These are phyloP conservation scores for Cytospora paraplurivora DNA, from an alignment of 2,329 filamentous ascomycete species.

Conservation along the genomic window DNA sequence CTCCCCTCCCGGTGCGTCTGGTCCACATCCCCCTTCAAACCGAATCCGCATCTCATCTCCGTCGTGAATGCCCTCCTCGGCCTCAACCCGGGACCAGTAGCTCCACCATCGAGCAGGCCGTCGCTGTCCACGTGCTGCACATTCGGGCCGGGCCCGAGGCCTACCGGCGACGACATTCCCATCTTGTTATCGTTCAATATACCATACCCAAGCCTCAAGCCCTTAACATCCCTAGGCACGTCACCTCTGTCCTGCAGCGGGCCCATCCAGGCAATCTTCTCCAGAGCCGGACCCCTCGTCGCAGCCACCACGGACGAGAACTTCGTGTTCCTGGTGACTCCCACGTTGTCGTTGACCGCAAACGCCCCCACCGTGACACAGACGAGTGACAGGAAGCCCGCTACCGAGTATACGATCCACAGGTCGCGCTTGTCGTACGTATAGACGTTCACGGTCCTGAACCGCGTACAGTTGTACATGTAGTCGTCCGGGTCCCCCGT, in stretches of 20 bases:
- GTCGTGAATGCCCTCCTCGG: slow-evolving; percentile 8
- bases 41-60: slow-evolving; percentile 34
- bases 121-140: slow-evolving; percentile 14
- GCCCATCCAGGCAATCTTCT: slow-evolving; percentile 37
- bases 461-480: slow-evolving; percentile 38
- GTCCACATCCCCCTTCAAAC: slow-evolving; percentile 32
- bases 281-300: slow-evolving; percentile 44
- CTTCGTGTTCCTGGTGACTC: slow-evolving; percentile 41
- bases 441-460: slow-evolving; percentile 39
- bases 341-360: slow-evolving; percentile 40
- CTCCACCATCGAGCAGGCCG: slow-evolving; percentile 8
- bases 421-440: slow-evolving; percentile 39
- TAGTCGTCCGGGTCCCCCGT: slow-evolving; percentile 20
- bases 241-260: slow-evolving; percentile 26
- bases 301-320: slow-evolving; percentile 47
- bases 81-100: slow-evolving; percentile 15
- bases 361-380: slow-evolving; percentile 40
- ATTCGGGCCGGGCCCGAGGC: slow-evolving; percentile 8
- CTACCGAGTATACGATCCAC: slow-evolving; percentile 38
- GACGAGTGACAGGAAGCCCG: slow-evolving; percentile 31
- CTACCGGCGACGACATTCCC: slow-evolving; percentile 2
- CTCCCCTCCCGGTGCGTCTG: slow-evolving; percentile 23
- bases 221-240: slow-evolving; percentile 32
- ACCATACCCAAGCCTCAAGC: slow-evolving; percentile 34
- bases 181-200: slow-evolving; percentile 25